Conservation (phyloP, 2,329 filamentous ascomycete genomes). For the Penicillium sp. region DNA sequence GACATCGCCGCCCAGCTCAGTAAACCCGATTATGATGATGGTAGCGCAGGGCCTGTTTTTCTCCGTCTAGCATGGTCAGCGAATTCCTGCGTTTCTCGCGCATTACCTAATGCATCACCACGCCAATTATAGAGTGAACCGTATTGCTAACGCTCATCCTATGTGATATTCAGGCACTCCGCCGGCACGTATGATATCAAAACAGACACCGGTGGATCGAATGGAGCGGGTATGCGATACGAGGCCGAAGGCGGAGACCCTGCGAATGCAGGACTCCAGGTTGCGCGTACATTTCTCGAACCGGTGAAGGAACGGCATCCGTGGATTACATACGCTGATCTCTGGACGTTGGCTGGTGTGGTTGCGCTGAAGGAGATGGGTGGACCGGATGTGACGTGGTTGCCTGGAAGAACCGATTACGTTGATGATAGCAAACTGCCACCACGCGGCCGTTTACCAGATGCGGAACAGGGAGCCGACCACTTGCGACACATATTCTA, state of each 20-base stretch:
- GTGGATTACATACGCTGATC: conserved; percentile 63
- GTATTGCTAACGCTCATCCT: neutral
- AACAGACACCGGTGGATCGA: conserved; percentile 60
- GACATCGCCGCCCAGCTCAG: conserved; percentile 53
- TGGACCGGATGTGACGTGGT: conserved; percentile 56
- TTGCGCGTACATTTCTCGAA: conserved; percentile 62
- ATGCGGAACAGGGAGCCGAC: conserved; percentile 52
- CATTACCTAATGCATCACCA: neutral
- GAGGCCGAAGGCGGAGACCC: conserved; percentile 62
- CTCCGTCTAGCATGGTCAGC: conserved; percentile 60
- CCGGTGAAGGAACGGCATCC: conserved; percentile 56
- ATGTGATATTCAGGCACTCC: conserved; percentile 49
- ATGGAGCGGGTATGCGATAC: conserved; percentile 64
- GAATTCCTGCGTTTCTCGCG: neutral
- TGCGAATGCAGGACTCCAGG: conserved; percentile 61
- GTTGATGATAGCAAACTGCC: conserved; percentile 59
- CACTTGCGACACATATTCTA: conserved; percentile 56
- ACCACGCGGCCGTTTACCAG: conserved; percentile 55
- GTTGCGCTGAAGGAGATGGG: conserved; percentile 59
- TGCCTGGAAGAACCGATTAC: conserved; percentile 58
- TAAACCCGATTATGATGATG: conserved; percentile 63
- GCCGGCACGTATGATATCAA: conserved; percentile 58
- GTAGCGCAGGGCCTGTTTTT: conserved; percentile 60
- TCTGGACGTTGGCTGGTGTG: conserved; percentile 61
- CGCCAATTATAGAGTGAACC: neutral